Base-by-base conservation (phyloP, 306 rosid species). In the Quercus berberidifolia region DNA sequence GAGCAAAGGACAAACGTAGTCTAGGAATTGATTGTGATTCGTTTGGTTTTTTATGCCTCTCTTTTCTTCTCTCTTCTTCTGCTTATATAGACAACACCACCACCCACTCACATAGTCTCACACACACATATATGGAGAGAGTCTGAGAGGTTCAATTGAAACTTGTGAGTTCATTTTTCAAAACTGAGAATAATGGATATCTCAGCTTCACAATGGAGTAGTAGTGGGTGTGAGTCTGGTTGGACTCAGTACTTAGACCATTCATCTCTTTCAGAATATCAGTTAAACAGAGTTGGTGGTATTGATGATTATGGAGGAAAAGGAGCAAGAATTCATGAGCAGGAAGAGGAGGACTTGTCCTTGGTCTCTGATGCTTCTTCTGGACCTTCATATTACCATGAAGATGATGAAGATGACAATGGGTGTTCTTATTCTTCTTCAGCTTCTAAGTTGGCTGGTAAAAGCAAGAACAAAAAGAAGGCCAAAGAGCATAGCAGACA, bases 301-400 rank as follows among this genome's bases (percentile, higher is more conserved):
- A 18, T 71, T 23, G 75, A 35, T 54, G 84, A 72, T 1, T 75
- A 72, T 72, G 83, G 70, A 49, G 79, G 76, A 77, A 75, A 80
- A 25, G 78, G 65, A 77, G 74, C 46, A 30, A 43, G 70, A 82
- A 1, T 57, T 28, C 74, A 8, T 38, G 46, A 7, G 67, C 80
- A 83, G 35, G 90, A 82, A 31, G 86, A 73, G 73, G 90, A 89
- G 65, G 97, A 90, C 82, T 89, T 89, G 4, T 94, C 97, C 1
- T 92, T 94, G 97, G 87, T 94, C 9, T 94, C 98, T 55, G 97
- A 94, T 84, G 98, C 98, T 78, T 92, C 97, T 55, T 94, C 98
- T 38, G 97, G 97, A 31, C 97, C 97, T 77, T 94, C 97, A 55
- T 89, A 89, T 87, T 83, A 73, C 79, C 85, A 80, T 56, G 89